phyloP scores from a whole-genome alignment of 129 eudicot species.

The Ambrosia trifida region DNA sequence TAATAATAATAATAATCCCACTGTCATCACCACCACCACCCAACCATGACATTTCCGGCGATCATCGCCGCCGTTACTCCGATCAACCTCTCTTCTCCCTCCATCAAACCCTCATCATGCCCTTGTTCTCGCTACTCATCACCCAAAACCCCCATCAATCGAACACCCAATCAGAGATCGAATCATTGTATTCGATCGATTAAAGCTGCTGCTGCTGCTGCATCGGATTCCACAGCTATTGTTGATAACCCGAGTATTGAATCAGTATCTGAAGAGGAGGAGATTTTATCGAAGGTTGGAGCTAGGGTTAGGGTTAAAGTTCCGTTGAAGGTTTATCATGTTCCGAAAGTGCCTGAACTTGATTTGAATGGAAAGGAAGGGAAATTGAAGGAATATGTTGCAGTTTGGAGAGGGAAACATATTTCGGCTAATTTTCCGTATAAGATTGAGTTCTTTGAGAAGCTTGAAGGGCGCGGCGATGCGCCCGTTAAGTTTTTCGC shows the following conservation, averaged over 20 bases:
- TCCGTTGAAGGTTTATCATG: slow-evolving; percentile 71
- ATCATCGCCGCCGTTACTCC: slow-evolving; percentile 31
- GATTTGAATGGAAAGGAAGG: slow-evolving; percentile 66
- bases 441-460: slow-evolving; percentile 64
- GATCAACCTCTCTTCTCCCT: neutral
- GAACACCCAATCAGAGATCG: slow-evolving; percentile 9
- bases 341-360: slow-evolving; percentile 70
- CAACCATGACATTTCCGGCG: slow-evolving; percentile 43
- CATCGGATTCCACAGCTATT: slow-evolving; percentile 25
- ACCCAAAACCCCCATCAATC: neutral
- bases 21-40: neutral
- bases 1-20: neutral
- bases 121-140: slow-evolving; percentile 17
- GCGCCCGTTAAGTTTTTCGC: slow-evolving; percentile 61
- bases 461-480: slow-evolving; percentile 54
- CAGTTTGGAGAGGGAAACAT: slow-evolving; percentile 68
- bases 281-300: slow-evolving; percentile 49
- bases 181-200: slow-evolving; percentile 15
- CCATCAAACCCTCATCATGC: neutral
- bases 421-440: slow-evolving; percentile 77
- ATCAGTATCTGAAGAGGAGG: slow-evolving; percentile 36
- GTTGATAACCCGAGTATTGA: slow-evolving; percentile 26
- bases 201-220: slow-evolving; percentile 32
- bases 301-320: slow-evolving; percentile 69
- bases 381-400: slow-evolving; percentile 56